Conservation (phyloP, 495 filamentous ascomycete species). For the Letharia columbiana region DNA sequence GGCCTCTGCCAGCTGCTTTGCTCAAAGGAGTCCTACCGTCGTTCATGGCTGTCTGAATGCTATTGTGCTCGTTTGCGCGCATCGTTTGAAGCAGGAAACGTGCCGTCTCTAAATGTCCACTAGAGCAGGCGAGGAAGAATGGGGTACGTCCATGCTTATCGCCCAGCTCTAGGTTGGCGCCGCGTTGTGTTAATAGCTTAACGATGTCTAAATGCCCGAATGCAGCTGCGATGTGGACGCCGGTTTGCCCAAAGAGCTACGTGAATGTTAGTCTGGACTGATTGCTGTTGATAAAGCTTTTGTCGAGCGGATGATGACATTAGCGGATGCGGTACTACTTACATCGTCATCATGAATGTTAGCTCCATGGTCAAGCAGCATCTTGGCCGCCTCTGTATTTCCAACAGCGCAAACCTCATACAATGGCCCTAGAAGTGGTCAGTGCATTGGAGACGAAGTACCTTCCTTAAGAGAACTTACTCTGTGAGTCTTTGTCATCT, state of each 20-base stretch:
- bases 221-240: not conserved
- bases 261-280: not conserved
- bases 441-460: not conserved
- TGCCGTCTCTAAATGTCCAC: not conserved
- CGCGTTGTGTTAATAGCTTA: not conserved
- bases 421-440: not conserved
- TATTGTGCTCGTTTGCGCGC: not conserved
- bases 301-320: no score
- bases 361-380: conserved; percentile 6
- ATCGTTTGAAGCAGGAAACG: not conserved
- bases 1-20: conserved; percentile 5
- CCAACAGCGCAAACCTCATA: conserved; percentile 4
- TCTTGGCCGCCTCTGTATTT: not conserved
- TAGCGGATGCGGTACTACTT: not conserved
- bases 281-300: not conserved
- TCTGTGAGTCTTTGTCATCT: conserved; percentile 3
- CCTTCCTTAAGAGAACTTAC: not conserved
- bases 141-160: conserved; percentile 6
- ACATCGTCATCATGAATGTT: conserved; percentile 8
- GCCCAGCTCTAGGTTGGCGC: not conserved
- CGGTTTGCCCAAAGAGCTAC: not conserved
- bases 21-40: not conserved
- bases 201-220: not conserved
- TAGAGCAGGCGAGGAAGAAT: not conserved
- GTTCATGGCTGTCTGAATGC: not conserved